Percentiles rank a stretch among this genome's conserved stretches.
These are phyloP conservation scores for Filobasidium uniguttulatum DNA, from an alignment of 1,284 basidiomycete species.

Conservation along the genomic window DNA sequence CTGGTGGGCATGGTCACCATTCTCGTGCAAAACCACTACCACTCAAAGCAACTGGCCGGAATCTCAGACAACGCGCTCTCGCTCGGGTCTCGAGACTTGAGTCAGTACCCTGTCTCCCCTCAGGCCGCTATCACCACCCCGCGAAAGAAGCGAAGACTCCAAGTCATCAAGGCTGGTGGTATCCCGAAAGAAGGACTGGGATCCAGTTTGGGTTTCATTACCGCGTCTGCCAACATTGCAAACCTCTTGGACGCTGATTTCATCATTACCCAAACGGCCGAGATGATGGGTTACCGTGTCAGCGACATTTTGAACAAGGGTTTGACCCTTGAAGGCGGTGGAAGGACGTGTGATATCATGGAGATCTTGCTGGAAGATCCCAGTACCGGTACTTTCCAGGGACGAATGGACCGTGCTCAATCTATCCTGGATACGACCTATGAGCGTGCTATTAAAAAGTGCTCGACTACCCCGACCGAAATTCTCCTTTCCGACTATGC, in stretches of 20 bases:
- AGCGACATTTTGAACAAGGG: slow-evolving; percentile 14
- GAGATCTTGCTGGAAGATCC: slow-evolving; percentile 10
- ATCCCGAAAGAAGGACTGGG: slow-evolving; percentile 13
- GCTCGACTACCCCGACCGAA: slow-evolving; percentile 6
- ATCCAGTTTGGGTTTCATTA: slow-evolving; percentile 8
- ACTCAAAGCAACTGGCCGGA: background rate
- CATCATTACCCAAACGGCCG: slow-evolving; percentile 11
- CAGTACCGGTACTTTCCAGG: slow-evolving; percentile 8
- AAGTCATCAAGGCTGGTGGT: slow-evolving; percentile 13
- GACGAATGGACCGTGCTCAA: slow-evolving; percentile 13
- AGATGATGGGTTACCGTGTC: slow-evolving; percentile 14
- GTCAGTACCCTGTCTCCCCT: too few species aligned
- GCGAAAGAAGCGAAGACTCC: slow-evolving; percentile 2
- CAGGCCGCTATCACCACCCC: background rate
- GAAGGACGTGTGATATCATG: slow-evolving; percentile 13
- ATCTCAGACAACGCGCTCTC: background rate
- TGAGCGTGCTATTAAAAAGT: slow-evolving; percentile 10
- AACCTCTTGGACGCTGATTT: slow-evolving; percentile 13
- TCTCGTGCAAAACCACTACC: background rate
- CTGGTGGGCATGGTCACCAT: slow-evolving; percentile 1
- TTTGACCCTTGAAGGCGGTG: slow-evolving; percentile 6
- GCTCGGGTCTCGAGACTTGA: background rate
- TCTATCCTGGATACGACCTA: slow-evolving; percentile 9
- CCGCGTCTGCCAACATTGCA: slow-evolving; percentile 11
- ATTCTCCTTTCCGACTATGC: slow-evolving; percentile 9